Evolutionary conservation across 2,329 filamentous ascomycete genomes (phyloP).

Genomic region (Beauveria sp.): DNA sequence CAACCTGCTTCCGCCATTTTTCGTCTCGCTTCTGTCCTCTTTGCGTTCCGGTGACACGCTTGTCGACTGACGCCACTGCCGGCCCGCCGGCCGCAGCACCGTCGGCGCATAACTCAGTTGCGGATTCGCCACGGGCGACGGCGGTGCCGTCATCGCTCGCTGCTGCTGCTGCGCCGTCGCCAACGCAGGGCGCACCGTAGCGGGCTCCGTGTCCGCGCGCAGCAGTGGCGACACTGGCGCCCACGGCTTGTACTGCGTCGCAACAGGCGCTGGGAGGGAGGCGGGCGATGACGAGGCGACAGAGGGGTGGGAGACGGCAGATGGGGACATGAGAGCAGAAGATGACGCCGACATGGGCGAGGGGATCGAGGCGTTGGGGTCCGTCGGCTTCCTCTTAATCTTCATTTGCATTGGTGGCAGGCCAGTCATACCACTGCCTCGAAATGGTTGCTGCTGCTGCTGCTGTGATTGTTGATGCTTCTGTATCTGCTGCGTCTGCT

Average conservation of each 20-base stretch:
- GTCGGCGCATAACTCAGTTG: neutral
- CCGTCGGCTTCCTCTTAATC: conserved; percentile 3
- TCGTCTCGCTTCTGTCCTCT: no score
- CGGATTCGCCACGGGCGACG: neutral
- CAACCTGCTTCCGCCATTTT: no score
- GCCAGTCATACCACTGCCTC: conserved; percentile 12
- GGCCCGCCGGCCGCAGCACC: conserved; percentile 3
- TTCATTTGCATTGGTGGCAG: neutral
- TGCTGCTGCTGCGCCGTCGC: neutral
- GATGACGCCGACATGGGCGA: neutral
- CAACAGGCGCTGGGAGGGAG: neutral
- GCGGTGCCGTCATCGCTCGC: neutral
- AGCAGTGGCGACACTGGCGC: conserved; percentile 1
- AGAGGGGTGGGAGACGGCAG: neutral
- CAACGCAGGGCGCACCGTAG: neutral
- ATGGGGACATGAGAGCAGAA: neutral
- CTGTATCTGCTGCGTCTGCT: neutral
- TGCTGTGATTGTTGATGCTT: neutral
- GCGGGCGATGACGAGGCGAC: neutral
- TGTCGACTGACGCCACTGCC: neutral
- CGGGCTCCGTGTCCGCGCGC: neutral
- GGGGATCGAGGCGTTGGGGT: neutral
- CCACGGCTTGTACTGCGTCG: neutral
- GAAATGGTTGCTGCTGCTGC: conserved; percentile 1
- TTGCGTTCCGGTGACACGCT: conserved; percentile 9